These are phyloP conservation scores for Aegilops bicornis DNA, from an alignment of 176 grass and related monocot genomes.

Conservation along the genomic window DNA sequence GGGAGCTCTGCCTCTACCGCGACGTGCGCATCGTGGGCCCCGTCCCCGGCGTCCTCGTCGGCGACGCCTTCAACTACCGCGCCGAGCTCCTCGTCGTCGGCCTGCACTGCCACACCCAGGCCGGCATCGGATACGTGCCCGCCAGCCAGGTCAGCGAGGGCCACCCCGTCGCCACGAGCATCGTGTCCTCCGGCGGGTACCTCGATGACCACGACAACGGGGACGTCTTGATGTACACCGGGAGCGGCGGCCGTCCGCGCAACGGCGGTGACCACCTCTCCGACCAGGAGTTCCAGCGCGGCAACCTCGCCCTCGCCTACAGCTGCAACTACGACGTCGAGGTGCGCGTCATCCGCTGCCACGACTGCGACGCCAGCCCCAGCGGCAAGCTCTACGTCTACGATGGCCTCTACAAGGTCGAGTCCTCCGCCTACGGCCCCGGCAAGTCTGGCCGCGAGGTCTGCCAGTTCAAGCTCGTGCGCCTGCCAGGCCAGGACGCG, in stretches of 20 bases:
- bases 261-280: conserved; percentile 39
- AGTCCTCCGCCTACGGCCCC: conserved; percentile 32
- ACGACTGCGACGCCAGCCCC: conserved; percentile 38
- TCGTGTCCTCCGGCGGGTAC: conserved; percentile 72
- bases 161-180: conserved; percentile 78
- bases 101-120: conserved; percentile 62
- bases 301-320: conserved; percentile 81
- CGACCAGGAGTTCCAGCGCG: conserved; percentile 62
- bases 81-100: conserved; percentile 78
- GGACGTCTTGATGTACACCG: conserved; percentile 75
- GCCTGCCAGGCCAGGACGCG: conserved; percentile 52
- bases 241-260: conserved; percentile 63
- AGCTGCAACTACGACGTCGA: conserved; percentile 70
- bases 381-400: conserved; percentile 67
- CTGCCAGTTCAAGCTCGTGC: conserved; percentile 70
- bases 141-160: conserved; percentile 44
- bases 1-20: conserved; percentile 54
- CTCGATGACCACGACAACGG: conserved; percentile 78
- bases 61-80: conserved; percentile 89
- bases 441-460: conserved; percentile 56
- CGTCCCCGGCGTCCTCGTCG: conserved; percentile 65
- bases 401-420: conserved; percentile 78
- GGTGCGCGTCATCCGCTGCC: conserved; percentile 70
- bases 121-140: conserved; percentile 63
- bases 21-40: conserved; percentile 54